Evolutionary conservation across 2,329 filamentous ascomycete species (phyloP).

Genomic region (Exophiala mesophila): DNA sequence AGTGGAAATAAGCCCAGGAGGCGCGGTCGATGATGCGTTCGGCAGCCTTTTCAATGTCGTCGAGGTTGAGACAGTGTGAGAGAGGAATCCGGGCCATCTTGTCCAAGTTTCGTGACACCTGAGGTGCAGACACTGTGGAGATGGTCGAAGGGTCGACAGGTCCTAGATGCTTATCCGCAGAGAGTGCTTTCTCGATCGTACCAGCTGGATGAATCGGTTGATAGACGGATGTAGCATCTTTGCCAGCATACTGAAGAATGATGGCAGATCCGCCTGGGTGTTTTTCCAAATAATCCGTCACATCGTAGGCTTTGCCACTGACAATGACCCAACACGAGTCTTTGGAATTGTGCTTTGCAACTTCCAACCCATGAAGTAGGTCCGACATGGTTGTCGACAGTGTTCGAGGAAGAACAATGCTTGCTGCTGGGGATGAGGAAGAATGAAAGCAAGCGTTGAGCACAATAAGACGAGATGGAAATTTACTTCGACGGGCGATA

Average conservation of each 20-base stretch:
- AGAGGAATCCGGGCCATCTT: conserved; percentile 8
- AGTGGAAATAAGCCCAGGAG: conserved; percentile 17
- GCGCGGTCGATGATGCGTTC: conserved; percentile 6
- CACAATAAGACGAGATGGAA: no score
- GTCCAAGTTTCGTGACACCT: conserved; percentile 25
- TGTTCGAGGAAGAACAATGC: no score
- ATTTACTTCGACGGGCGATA: no score
- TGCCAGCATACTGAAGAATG: conserved; percentile 76
- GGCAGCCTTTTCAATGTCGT: conserved; percentile 15
- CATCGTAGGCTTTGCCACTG: conserved; percentile 73
- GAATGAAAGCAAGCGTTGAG: no score
- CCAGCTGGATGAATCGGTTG: conserved; percentile 20
- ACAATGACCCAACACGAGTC: conserved; percentile 81
- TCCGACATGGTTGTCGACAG: no score
- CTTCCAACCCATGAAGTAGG: conserved; percentile 42
- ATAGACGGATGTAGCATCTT: conserved; percentile 50
- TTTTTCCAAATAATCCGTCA: conserved; percentile 76
- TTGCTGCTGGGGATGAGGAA: no score
- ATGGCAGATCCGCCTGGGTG: conserved; percentile 87
- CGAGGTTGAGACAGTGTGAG: conserved; percentile 14
- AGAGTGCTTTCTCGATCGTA: conserved; percentile 31
- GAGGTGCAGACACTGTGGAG: conserved; percentile 41
- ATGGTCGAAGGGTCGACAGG: conserved; percentile 40
- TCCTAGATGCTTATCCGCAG: conserved; percentile 34
- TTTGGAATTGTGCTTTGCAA: conserved; percentile 78